Conservation (phyloP, 352 stramenopile species). For the Phytophthora agathidicida region DNA sequence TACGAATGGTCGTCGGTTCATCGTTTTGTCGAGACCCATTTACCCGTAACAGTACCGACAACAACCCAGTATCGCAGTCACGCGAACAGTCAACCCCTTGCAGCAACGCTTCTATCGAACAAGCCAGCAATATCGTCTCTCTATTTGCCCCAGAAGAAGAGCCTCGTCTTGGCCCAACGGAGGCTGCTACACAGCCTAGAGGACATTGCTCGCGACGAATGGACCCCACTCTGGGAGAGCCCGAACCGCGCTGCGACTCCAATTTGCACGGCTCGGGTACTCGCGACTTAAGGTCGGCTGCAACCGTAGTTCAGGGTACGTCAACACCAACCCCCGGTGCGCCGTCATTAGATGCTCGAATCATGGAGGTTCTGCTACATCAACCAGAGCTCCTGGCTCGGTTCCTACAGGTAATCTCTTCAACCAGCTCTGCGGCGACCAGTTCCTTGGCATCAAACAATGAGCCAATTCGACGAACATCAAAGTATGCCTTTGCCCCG, state of each 20-base stretch:
- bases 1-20: background rate
- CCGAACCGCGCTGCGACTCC: too few species aligned
- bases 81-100: background rate
- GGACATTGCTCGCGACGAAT: too few species aligned
- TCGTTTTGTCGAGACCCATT: slow-evolving; percentile 1
- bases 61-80: too few species aligned
- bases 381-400: slow-evolving; percentile 1
- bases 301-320: background rate
- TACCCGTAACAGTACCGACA: too few species aligned
- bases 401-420: background rate
- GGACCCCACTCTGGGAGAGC: too few species aligned
- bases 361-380: background rate
- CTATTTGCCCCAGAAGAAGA: too few species aligned
- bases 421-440: background rate
- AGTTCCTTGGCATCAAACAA: too few species aligned
- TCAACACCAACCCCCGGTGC: background rate
- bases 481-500: slow-evolving; percentile 7
- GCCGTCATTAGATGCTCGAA: background rate
- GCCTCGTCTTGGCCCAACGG: too few species aligned
- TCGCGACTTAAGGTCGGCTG: too few species aligned
- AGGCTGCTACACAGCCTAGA: too few species aligned
- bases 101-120: background rate
- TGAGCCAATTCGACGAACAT: background rate
- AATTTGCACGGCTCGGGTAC: too few species aligned
- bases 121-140: too few species aligned